Evolutionary conservation across 2,329 filamentous ascomycete genomes (phyloP), one percentile per base, ranked within the genome.

Genomic region (Stemphylium vesicarium): DNA sequence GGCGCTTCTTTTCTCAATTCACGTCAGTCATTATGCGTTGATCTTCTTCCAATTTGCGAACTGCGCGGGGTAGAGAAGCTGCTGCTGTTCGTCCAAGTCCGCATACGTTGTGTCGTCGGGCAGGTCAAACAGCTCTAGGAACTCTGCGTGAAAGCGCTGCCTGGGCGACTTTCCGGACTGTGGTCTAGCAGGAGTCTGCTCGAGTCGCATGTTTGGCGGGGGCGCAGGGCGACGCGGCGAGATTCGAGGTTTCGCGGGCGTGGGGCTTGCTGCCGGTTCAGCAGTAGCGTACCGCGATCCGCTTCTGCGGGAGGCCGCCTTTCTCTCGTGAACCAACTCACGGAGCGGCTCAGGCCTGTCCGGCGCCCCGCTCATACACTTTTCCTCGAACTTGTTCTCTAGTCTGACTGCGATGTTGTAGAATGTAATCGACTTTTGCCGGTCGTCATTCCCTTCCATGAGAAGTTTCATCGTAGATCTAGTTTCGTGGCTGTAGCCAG

Each of bases 351-450:
- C n/a, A 50, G 51, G 55, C 46, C 49, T 61, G 10, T 42, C 48
- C 42, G 33, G 24, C n/a, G 50, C 32, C 13, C 38, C 20, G 18
- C 35, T 22, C 29, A 61, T 58, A 3, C 11, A 49, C 24, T 37
- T 44, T 35, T 54, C 32, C 39, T 61, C 26, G 40, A 59, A 62
- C 29, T 44, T 31, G 26, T 62, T 59, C 22, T 62, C 33, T 38
- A 62, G 51, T 8, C 39, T 44, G 2, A 62, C 54, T 5, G 38
- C 38, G 42, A 43, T 62, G n/a, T 60, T 62, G n/a, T 60, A 26
- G 15, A 62, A 12, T 6, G 46, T 22, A 40, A 55, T 50, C 13
- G 29, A 52, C 29, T 57, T 62, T 52, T 59, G 24, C 51, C 26
- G 18, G 41, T 61, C 18, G n/a, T 54, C 35, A 36, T 49, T 59